phyloP scores from a whole-genome alignment of 2,329 filamentous ascomycete genomes.

The Colletotrichum gloeosporioides region DNA sequence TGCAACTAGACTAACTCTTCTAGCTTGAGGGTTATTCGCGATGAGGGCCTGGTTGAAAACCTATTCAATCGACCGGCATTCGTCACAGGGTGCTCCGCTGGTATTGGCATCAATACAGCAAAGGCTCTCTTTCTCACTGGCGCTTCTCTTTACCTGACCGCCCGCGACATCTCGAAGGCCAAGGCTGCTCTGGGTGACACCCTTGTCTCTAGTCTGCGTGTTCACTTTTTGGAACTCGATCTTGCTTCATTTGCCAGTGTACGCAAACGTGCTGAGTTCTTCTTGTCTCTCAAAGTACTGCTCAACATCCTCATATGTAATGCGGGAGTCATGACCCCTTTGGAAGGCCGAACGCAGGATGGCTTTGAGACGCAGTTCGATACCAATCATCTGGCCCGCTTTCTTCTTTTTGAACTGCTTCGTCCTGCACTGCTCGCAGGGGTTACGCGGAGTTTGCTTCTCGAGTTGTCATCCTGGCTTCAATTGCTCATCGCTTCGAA shows the following conservation, averaged over 20 bases:
- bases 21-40: not conserved
- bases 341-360: constrained; percentile 10
- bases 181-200: constrained; percentile 28
- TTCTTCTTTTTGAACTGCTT: constrained; percentile 57
- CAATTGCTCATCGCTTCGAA: constrained; percentile 42
- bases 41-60: not conserved
- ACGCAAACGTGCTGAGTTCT: constrained; percentile 23
- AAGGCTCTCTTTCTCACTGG: not conserved
- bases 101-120: constrained; percentile 47
- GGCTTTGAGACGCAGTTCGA: constrained; percentile 47
- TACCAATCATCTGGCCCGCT: constrained; percentile 58
- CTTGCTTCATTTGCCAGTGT: constrained; percentile 26
- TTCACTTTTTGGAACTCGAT: not conserved
- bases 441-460: constrained; percentile 43
- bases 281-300: constrained; percentile 22
- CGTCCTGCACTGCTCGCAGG: constrained; percentile 45
- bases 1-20: not conserved
- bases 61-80: not conserved
- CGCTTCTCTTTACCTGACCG: constrained; percentile 29
- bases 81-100: constrained; percentile 42
- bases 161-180: constrained; percentile 36
- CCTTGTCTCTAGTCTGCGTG: not conserved
- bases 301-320: constrained; percentile 43
- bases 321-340: constrained; percentile 28
- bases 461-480: constrained; percentile 51